phyloP scores from a whole-genome alignment of 2,329 filamentous ascomycete species.

The Exophiala spinifera region DNA sequence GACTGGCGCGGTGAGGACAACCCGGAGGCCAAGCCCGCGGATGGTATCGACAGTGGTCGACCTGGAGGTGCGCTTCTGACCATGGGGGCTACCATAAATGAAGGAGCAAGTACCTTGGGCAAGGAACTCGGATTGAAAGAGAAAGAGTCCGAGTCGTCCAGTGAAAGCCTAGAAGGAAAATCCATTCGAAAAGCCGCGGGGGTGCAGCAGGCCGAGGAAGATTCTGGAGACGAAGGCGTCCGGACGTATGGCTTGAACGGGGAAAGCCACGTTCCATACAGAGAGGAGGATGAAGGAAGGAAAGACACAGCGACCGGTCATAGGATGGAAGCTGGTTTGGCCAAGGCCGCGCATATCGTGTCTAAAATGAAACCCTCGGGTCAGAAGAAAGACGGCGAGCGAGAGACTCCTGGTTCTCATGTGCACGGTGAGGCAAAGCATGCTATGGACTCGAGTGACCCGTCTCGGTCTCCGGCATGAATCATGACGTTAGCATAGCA shows the following conservation, averaged over 20 bases:
- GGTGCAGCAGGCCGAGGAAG: conserved; percentile 17
- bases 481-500: neutral
- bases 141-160: conserved; percentile 61
- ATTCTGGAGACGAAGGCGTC: conserved; percentile 39
- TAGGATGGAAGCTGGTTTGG: conserved; percentile 20
- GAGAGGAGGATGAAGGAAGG: conserved; percentile 3
- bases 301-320: conserved; percentile 20
- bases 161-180: conserved; percentile 47
- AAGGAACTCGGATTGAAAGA: conserved; percentile 70
- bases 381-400: neutral
- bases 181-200: neutral
- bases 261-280: neutral
- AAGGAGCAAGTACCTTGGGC: conserved; percentile 43
- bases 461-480: no score
- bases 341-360: conserved; percentile 20
- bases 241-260: conserved; percentile 34
- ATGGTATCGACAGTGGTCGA: conserved; percentile 23
- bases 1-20: conserved; percentile 67
- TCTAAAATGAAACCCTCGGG: conserved; percentile 22
- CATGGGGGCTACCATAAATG: conserved; percentile 20
- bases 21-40: conserved; percentile 30
- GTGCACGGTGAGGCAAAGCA: neutral
- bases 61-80: conserved; percentile 20
- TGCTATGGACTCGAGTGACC: neutral
- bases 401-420: neutral